Conservation (phyloP, 495 filamentous ascomycete species). For the Hyaloscypha variabilis region DNA sequence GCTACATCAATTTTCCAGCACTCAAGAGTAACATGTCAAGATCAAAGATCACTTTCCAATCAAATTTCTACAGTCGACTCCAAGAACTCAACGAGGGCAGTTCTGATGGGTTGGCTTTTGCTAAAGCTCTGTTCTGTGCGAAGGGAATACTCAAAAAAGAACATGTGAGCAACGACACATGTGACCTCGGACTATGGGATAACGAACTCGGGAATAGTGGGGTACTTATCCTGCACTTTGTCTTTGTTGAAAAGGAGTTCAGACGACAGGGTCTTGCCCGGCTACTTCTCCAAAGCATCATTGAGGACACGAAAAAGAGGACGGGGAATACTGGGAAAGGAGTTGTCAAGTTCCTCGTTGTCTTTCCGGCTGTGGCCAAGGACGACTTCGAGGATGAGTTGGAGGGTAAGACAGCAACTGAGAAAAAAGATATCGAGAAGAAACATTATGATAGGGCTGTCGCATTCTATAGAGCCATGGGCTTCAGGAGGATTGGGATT, state of each 20-base stretch:
- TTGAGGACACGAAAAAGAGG: too few relatives aligned
- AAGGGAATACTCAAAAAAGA: neutral
- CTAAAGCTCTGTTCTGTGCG: constrained; percentile 3
- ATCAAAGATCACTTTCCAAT: neutral
- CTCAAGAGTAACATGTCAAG: too few relatives aligned
- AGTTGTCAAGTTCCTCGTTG: neutral
- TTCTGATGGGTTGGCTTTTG: constrained; percentile 3
- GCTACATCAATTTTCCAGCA: too few relatives aligned
- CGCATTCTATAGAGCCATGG: neutral
- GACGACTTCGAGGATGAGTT: constrained; percentile 6
- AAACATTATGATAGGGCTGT: neutral
- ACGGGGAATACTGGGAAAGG: neutral
- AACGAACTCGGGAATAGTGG: too few relatives aligned
- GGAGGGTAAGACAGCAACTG: constrained; percentile 1
- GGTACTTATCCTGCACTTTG: too few relatives aligned
- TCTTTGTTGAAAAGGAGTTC: too few relatives aligned
- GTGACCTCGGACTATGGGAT: too few relatives aligned
- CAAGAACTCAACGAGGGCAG: neutral
- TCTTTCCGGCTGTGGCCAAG: constrained; percentile 6
- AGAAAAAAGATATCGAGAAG: neutral
- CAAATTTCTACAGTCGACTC: constrained; percentile 1
- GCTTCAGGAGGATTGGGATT: neutral
- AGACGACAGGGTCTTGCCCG: too few relatives aligned
- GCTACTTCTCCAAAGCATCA: too few relatives aligned
- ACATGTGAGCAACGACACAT: too few relatives aligned